Base-by-base conservation (phyloP, 2,329 filamentous ascomycete species). In the Ophiobolus disseminans region DNA sequence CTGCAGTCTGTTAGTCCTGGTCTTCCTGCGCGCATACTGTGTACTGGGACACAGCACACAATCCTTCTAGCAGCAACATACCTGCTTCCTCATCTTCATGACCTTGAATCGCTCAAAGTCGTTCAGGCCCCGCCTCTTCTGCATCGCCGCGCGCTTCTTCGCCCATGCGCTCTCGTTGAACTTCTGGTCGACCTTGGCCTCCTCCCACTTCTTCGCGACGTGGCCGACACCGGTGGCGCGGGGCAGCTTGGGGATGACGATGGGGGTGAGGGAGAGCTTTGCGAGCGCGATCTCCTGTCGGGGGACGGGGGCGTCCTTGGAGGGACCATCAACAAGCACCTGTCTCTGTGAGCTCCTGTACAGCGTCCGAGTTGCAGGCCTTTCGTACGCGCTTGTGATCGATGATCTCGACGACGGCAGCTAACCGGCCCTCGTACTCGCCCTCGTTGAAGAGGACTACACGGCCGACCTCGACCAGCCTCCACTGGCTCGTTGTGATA, bases 51-150 rank as follows among this genome's bases (percentile, higher is more conserved):
- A 19, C 5, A 8, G 23, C 42, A 14, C 40, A 13, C 35, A 40
- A 37, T 20, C 28, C 13, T 23, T 30, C 14, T 16, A 30, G 31
- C 17, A 40, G 36, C 5, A 48, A 82, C 84, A 66, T 76, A 92
- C 90, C 88, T 97, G 92, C 88, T 99, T 99, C 89, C 93, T 95
- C 82, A 97, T 85, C 80, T 93, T 88, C 86, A 97, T 85, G 73
- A 97, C 94, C 90, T 99, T 97, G 91, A 97, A 99, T 79, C 94
- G 89, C 85, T 99, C 94, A 77, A 99, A 99, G 86, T 99, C 94
- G 80, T 88, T 95, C 67, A 99, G 84, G 73, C 86, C 86, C 82
- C 88, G 89, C 84, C 94, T 89, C 82, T 90, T 89, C 80, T 90
- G 84, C 72, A 85, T 84, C 81, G 90, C 88, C 69, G 86, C 86